Percentiles rank a stretch among this genome's conserved stretches.
phyloP scores from a whole-genome alignment of 2,329 filamentous ascomycete genomes.

The Aspergillus novofumigatus region DNA sequence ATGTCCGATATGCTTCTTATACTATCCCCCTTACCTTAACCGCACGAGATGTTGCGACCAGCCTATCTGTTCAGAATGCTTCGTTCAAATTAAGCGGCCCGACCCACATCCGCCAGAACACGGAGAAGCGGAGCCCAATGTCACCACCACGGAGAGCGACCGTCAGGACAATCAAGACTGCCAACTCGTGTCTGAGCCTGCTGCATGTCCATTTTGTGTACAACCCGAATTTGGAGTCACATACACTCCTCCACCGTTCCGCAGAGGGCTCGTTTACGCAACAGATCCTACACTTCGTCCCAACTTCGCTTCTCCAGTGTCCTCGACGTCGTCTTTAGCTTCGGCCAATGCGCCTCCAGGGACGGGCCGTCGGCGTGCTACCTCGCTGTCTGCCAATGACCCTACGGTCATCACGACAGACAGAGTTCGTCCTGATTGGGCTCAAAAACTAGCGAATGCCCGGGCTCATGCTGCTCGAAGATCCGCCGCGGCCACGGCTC shows the following conservation, averaged over 20 bases:
- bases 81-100: conserved; percentile 94
- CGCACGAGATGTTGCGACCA: conserved; percentile 94
- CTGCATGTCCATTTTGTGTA: conserved; percentile 90
- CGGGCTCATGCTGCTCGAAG: conserved; percentile 79
- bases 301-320: conserved; percentile 67
- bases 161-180: conserved; percentile 42
- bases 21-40: conserved; percentile 92
- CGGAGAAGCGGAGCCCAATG: conserved; percentile 44
- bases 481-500: conserved; percentile 85
- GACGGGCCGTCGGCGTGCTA: conserved; percentile 54
- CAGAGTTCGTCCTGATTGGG: conserved; percentile 88
- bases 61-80: conserved; percentile 95
- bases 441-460: conserved; percentile 79
- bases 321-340: conserved; percentile 75
- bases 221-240: conserved; percentile 95
- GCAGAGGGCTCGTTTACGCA: conserved; percentile 72
- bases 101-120: conserved; percentile 89
- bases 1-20: conserved; percentile 94
- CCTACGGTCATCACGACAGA: conserved; percentile 90
- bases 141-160: conserved; percentile 28
- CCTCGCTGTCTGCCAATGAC: conserved; percentile 74
- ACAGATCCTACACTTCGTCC: conserved; percentile 48
- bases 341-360: conserved; percentile 46
- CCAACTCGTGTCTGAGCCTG: conserved; percentile 82
- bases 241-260: conserved; percentile 84